Conservation (phyloP, 495 filamentous ascomycete species). For the Chaetomium cochliodes region DNA sequence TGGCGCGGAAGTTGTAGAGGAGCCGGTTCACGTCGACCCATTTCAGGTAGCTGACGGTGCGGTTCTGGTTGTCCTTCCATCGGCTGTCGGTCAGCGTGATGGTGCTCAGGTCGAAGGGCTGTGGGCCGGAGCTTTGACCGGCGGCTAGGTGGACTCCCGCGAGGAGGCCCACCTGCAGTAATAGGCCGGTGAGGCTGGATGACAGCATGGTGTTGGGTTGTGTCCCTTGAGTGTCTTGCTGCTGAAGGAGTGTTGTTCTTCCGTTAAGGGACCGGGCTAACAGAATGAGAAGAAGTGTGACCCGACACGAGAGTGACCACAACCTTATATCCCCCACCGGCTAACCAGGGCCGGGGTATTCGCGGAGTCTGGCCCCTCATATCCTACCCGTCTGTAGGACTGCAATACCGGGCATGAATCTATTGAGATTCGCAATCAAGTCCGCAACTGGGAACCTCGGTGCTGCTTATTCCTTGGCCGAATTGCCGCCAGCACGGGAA, state of each 20-base stretch:
- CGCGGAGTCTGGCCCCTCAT: too few species aligned
- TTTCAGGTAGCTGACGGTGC: slow-evolving; percentile 39
- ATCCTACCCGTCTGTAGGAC: background rate
- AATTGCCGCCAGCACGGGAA: background rate
- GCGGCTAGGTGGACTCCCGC: background rate
- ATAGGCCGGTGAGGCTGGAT: background rate
- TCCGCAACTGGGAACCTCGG: background rate
- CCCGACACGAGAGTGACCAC: too few species aligned
- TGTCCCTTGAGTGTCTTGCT: background rate
- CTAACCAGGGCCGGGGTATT: too few species aligned
- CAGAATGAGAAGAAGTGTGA: too few species aligned
- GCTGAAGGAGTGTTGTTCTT: background rate
- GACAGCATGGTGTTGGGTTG: background rate
- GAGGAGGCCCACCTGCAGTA: background rate
- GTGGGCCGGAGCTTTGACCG: background rate
- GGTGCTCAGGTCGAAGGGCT: slow-evolving; percentile 34
- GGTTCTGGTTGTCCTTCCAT: slow-evolving; percentile 39
- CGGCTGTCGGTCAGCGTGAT: slow-evolving; percentile 35
- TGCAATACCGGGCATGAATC: too few species aligned
- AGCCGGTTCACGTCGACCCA: slow-evolving; percentile 38
- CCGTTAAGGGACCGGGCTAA: too few species aligned
- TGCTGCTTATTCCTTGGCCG: background rate
- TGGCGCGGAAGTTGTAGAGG: slow-evolving; percentile 42
- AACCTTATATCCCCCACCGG: too few species aligned
- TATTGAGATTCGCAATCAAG: too few species aligned